phyloP scores from a whole-genome alignment of 2,329 filamentous ascomycete genomes.

The Arthroderma sp. region DNA sequence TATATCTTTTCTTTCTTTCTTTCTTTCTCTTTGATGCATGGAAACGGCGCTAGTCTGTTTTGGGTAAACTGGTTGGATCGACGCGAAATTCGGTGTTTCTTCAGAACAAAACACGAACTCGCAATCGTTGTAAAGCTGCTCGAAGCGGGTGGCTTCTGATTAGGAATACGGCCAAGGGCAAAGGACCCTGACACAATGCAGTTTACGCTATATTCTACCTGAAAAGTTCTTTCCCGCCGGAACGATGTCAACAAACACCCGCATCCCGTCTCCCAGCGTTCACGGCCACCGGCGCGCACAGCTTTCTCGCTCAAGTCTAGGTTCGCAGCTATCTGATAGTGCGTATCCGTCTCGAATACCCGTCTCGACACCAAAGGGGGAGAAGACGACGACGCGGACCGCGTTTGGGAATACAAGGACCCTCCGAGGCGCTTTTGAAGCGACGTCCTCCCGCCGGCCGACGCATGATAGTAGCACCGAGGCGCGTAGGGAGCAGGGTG shows the following conservation, averaged over 20 bases:
- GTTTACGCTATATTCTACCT: not conserved
- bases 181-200: too few relatives aligned
- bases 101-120: too few relatives aligned
- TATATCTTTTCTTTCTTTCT: not conserved
- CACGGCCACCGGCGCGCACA: conserved; percentile 14
- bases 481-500: conserved; percentile 9
- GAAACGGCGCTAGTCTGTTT: conserved; percentile 8
- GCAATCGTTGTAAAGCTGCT: too few relatives aligned
- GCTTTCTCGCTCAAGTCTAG: conserved; percentile 14
- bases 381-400: conserved; percentile 9
- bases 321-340: conserved; percentile 15
- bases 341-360: conserved; percentile 18
- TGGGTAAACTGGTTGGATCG: not conserved
- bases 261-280: conserved; percentile 16
- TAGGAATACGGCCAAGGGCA: too few relatives aligned
- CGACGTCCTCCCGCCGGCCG: conserved; percentile 17
- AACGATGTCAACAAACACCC: conserved; percentile 24
- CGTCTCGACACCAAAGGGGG: conserved; percentile 18
- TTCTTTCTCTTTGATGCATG: conserved; percentile 1
- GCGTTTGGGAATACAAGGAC: conserved; percentile 25
- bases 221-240: not conserved
- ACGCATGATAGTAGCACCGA: conserved; percentile 14
- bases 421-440: conserved; percentile 28
- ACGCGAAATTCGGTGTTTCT: conserved; percentile 1
- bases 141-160: too few relatives aligned